Base-by-base conservation (phyloP, 1,284 basidiomycete species). In the Leccinum griseonigrum region DNA sequence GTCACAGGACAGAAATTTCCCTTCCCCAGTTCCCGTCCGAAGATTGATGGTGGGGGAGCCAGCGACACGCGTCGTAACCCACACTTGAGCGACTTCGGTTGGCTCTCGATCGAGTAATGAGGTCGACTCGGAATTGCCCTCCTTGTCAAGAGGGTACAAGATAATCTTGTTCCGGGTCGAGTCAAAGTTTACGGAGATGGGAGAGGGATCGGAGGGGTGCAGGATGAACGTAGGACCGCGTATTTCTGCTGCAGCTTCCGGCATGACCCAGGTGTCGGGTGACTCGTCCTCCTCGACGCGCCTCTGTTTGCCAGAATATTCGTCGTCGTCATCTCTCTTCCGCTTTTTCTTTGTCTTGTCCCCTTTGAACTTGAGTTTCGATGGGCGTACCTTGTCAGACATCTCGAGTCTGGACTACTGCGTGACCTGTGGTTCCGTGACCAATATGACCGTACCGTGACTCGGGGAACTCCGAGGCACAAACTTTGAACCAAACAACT, bases 1-100 rank as follows among this genome's bases (percentile, higher is more conserved):
- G 76, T 95, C 91, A 74, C 89, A 91, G 16, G 91, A 93, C 54
- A 95, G 76, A 72, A 94, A 95, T 73, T 93, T 94, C 18, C 92
- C 92, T 71, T 91, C 90, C 11, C 91, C 90, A n/a, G 84, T 85
- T 9, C 90, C 90, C 38, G 90, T 91, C 22, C 93, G 85, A 60
- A 95, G 77, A 70, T 94, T 95, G 69, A 95, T 83, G 22, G 91
- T 93, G 9, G 84, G 73, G 28, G 92, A 86, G 36, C 93, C 90
- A 57, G 92, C 85, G 62, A 97, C 83, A 67, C 94, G 81, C 48
- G 92, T 88, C 58, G 84, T 83, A 62, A 98, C 89, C 95, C 95
- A 90, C 62, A 97, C 88, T 75, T 95, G 88, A 58, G 92, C 79
- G 63, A 95, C 85, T 61, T 95, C 92, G 0, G 84, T 84, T 11